Percentiles rank a stretch among this genome's conserved stretches.
These are phyloP conservation scores for Solanum hybrid DNA, from an alignment of 305 asterid species.

Conservation along the genomic window DNA sequence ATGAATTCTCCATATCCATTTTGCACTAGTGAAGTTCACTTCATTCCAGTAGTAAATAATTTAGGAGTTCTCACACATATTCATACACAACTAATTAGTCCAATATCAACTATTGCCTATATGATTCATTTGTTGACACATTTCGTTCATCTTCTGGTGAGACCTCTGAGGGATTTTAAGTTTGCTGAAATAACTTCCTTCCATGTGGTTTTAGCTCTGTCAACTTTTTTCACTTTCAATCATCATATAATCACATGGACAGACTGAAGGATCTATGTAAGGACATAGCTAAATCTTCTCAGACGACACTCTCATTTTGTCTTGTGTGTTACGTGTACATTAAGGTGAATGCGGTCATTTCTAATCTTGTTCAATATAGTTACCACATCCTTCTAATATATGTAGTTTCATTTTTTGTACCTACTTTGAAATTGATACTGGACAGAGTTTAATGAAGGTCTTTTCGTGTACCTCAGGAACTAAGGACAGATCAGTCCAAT, in stretches of 20 bases:
- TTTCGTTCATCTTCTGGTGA: background rate
- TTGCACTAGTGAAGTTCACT: background rate
- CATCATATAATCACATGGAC: background rate
- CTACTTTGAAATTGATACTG: background rate
- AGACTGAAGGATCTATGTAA: background rate
- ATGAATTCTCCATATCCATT: background rate
- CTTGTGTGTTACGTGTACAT: background rate
- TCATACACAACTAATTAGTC: background rate
- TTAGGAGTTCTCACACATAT: background rate
- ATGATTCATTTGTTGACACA: background rate
- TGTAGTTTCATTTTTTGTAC: background rate
- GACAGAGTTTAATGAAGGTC: background rate
- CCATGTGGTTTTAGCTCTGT: background rate
- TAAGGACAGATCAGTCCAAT: slow-evolving; percentile 19
- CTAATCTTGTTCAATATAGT: background rate
- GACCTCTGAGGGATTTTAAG: background rate
- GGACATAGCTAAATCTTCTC: background rate
- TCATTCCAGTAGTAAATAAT: background rate
- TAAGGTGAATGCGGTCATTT: background rate
- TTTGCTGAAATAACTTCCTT: background rate
- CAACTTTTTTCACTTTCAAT: background rate
- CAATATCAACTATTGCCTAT: background rate
- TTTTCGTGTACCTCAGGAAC: slow-evolving; percentile 22
- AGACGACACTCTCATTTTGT: background rate
- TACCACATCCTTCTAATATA: background rate